Conservation (phyloP, 2,329 filamentous ascomycete species). For the Cercospora sojina region DNA sequence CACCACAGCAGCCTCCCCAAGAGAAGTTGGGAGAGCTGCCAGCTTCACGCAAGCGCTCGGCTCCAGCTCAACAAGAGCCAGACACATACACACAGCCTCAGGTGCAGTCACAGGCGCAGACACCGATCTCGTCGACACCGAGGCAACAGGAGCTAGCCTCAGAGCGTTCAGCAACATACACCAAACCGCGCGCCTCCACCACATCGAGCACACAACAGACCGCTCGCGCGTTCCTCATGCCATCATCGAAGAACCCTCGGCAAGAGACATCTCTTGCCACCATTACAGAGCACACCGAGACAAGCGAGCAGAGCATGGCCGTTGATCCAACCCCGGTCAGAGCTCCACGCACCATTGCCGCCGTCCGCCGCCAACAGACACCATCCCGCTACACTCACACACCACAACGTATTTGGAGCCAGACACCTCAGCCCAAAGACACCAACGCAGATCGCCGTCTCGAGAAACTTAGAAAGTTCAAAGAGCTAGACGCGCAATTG, state of each 20-base stretch:
- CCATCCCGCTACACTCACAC: slow-evolving; percentile 13
- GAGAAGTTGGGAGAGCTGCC: slow-evolving; percentile 22
- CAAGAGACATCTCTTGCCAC: slow-evolving; percentile 22
- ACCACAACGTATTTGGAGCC: slow-evolving; percentile 16
- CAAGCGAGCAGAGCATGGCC: slow-evolving; percentile 14
- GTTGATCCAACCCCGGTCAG: slow-evolving; percentile 17
- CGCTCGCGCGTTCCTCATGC: slow-evolving; percentile 4
- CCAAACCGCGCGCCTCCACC: slow-evolving; percentile 13
- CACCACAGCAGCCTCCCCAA: slow-evolving; percentile 13
- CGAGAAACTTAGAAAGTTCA: slow-evolving; percentile 29
- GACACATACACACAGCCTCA: slow-evolving; percentile 11
- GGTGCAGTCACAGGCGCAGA: not conserved
- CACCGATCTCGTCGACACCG: not conserved
- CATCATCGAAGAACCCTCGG: slow-evolving; percentile 3
- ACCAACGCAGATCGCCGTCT: slow-evolving; percentile 33
- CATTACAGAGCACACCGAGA: slow-evolving; percentile 31
- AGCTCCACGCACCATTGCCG: slow-evolving; percentile 13
- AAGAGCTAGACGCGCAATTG: slow-evolving; percentile 27
- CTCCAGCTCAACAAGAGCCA: slow-evolving; percentile 22
- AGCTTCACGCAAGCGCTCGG: slow-evolving; percentile 29
- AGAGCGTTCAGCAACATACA: slow-evolving; percentile 4
- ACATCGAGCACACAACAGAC: slow-evolving; percentile 4
- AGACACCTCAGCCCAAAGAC: slow-evolving; percentile 24
- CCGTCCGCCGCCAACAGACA: slow-evolving; percentile 13
- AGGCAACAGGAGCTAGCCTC: slow-evolving; percentile 1